These are phyloP conservation scores for Pleurotus tuber-regium DNA, from an alignment of 768 basidiomycete genomes.

Conservation along the genomic window DNA sequence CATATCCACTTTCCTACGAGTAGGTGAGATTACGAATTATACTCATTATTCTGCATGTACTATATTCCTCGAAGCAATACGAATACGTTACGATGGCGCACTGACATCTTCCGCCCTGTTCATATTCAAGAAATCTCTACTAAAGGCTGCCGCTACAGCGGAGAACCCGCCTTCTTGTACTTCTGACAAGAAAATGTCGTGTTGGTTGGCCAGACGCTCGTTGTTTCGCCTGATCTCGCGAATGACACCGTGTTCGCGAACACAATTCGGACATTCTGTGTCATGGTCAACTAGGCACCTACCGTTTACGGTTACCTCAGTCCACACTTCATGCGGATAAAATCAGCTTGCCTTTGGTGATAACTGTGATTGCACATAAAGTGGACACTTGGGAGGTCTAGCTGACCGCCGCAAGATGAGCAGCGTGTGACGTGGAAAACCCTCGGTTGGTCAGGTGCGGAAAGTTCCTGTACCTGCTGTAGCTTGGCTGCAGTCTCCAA, in stretches of 20 bases:
- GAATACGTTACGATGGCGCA: neutral
- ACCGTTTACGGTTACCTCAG: neutral
- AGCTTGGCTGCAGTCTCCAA: slow-evolving; percentile 78
- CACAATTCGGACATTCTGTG: slow-evolving; percentile 87
- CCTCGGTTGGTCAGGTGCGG: slow-evolving; percentile 72
- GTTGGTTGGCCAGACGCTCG: slow-evolving; percentile 77
- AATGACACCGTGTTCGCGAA: slow-evolving; percentile 82
- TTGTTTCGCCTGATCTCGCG: slow-evolving; percentile 89
- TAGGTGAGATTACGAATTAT: neutral
- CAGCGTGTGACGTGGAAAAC: slow-evolving; percentile 96
- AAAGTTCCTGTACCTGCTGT: slow-evolving; percentile 77
- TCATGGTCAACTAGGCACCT: slow-evolving; percentile 92
- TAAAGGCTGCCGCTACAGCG: slow-evolving; percentile 68
- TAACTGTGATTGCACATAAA: slow-evolving; percentile 99
- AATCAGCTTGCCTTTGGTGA: slow-evolving; percentile 73
- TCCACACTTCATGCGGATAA: neutral
- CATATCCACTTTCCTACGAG: neutral
- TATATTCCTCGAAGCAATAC: neutral
- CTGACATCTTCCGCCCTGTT: slow-evolving; percentile 31
- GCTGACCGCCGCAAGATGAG: slow-evolving; percentile 82
- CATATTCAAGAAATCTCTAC: slow-evolving; percentile 59
- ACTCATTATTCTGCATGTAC: slow-evolving; percentile 1
- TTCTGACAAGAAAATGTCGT: slow-evolving; percentile 75
- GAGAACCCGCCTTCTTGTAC: slow-evolving; percentile 73
- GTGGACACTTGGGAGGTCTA: slow-evolving; percentile 91